These are phyloP conservation scores for Coelastrella sp. DNA, from an alignment of 139 green algal genomes.

Conservation along the genomic window DNA sequence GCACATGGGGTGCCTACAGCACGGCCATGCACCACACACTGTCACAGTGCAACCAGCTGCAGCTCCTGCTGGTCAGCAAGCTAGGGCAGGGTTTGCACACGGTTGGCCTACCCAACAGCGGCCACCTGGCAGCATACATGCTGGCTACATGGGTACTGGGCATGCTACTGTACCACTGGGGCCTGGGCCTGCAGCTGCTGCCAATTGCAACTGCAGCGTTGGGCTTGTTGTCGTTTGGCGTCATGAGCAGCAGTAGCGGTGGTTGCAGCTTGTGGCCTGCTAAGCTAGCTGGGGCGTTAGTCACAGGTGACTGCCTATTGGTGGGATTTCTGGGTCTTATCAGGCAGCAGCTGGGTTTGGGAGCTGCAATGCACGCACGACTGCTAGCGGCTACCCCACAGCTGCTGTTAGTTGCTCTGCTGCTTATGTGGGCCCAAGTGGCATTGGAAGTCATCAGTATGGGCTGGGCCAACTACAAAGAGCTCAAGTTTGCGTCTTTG, in stretches of 20 bases:
- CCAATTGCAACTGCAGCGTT: neutral
- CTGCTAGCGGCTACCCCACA: conserved; percentile 17
- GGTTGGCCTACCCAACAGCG: neutral
- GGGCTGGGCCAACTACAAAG: neutral
- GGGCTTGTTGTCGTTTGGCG: neutral
- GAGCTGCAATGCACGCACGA: neutral
- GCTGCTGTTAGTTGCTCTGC: neutral
- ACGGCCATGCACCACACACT: neutral
- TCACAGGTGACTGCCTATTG: conserved; percentile 10
- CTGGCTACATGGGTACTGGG: conserved; percentile 28
- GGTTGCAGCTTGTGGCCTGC: conserved; percentile 29
- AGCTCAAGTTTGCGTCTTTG: conserved; percentile 1
- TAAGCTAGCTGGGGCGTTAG: neutral
- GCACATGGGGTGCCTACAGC: conserved; percentile 19
- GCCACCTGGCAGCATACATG: conserved; percentile 9
- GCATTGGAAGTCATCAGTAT: neutral
- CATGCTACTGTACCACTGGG: conserved; percentile 17
- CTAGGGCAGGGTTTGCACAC: neutral
- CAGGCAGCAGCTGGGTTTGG: neutral
- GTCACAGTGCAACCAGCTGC: neutral
- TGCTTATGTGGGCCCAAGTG: conserved; percentile 8
- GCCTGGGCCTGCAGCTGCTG: conserved; percentile 29
- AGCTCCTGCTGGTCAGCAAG: neutral
- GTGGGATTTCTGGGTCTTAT: neutral
- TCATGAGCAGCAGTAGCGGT: conserved; percentile 16